phyloP scores from a whole-genome alignment of 345 rosid species.

The Populus pruinosa region DNA sequence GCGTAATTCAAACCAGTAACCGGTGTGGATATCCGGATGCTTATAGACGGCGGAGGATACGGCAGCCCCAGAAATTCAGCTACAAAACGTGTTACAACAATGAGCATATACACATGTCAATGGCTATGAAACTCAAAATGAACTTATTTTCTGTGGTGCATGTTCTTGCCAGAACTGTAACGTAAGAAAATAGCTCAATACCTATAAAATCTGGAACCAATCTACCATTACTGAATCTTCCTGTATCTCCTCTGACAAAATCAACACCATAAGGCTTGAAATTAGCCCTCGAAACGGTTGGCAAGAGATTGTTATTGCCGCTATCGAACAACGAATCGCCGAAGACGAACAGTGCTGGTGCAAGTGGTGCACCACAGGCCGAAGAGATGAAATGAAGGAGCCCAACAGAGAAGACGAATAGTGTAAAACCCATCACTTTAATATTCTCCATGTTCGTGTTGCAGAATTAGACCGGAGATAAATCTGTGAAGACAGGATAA shows the following conservation, averaged over 20 bases:
- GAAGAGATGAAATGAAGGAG: background rate
- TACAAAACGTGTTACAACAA: background rate
- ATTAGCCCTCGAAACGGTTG: conserved; percentile 37
- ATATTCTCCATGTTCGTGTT: background rate
- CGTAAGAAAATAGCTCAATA: background rate
- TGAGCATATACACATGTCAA: background rate
- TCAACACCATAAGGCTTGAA: conserved; percentile 37
- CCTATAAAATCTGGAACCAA: conserved; percentile 41
- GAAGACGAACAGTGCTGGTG: conserved; percentile 43
- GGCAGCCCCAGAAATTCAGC: conserved; percentile 50
- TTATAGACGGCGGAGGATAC: conserved; percentile 37
- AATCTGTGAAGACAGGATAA: background rate
- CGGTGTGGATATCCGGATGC: background rate
- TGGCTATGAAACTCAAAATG: background rate
- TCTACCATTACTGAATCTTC: conserved; percentile 56
- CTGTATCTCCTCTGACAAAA: conserved; percentile 33
- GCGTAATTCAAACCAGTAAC: conserved; percentile 48
- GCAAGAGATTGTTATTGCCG: conserved; percentile 48
- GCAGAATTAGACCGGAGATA: background rate
- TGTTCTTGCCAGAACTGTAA: background rate
- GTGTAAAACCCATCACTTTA: background rate
- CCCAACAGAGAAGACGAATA: background rate
- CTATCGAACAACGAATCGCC: conserved; percentile 50
- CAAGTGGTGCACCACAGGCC: conserved; percentile 4
- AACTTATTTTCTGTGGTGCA: too few species aligned